Evolutionary conservation across 768 basidiomycete genomes (phyloP).

Genomic region (Termitomyces sp.): DNA sequence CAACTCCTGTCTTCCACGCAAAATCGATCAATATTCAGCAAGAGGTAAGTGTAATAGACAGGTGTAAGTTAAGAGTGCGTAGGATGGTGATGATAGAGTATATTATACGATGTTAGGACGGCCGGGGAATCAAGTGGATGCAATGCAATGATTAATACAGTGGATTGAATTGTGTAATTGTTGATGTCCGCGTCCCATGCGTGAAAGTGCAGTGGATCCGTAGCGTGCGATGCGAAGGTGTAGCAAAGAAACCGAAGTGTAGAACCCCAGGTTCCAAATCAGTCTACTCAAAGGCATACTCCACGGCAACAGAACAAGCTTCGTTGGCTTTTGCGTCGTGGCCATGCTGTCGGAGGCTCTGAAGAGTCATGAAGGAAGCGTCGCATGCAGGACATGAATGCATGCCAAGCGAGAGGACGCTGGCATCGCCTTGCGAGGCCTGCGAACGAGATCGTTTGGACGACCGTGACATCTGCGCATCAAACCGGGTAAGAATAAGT

Average conservation of each 20-base stretch:
- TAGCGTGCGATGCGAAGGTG: slow-evolving; percentile 5
- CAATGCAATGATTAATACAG: slow-evolving; percentile 16
- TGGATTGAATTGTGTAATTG: slow-evolving; percentile 13
- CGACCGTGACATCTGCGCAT: slow-evolving; percentile 42
- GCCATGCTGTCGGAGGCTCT: slow-evolving; percentile 61
- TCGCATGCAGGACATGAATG: slow-evolving; percentile 78
- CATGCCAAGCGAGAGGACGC: slow-evolving; percentile 38
- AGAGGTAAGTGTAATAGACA: slow-evolving; percentile 10
- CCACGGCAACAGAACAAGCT: slow-evolving; percentile 70
- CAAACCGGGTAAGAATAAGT: slow-evolving; percentile 8
- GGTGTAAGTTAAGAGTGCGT: slow-evolving; percentile 8
- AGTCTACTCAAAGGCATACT: slow-evolving; percentile 61
- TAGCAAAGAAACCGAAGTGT: slow-evolving; percentile 3
- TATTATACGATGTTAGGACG: slow-evolving; percentile 12
- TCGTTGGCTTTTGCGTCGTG: slow-evolving; percentile 49
- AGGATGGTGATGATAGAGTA: slow-evolving; percentile 8
- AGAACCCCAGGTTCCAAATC: not conserved
- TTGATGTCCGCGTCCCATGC: slow-evolving; percentile 8
- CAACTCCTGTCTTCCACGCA: not conserved
- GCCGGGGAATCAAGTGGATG: slow-evolving; percentile 1
- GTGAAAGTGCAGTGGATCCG: slow-evolving; percentile 4
- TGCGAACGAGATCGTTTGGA: slow-evolving; percentile 56
- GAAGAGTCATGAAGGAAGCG: slow-evolving; percentile 55
- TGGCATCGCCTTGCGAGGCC: slow-evolving; percentile 27
- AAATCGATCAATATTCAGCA: not conserved